Percentiles rank a stretch among this genome's conserved stretches.
phyloP scores from a whole-genome alignment of 75 land plant species.

The Cunninghamia lanceolata region DNA sequence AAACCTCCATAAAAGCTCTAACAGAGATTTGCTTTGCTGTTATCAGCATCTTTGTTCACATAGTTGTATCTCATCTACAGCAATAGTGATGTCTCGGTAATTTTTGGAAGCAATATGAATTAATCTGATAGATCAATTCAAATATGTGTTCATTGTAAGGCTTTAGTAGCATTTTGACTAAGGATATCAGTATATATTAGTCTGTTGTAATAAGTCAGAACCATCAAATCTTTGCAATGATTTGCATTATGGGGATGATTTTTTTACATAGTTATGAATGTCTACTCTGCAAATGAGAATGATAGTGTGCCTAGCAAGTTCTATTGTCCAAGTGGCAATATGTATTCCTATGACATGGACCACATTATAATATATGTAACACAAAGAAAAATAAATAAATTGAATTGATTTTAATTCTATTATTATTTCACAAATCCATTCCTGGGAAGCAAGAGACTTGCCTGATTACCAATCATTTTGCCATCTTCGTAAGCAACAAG shows the following conservation, averaged over 20 bases:
- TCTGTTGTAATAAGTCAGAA: background rate
- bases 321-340: background rate
- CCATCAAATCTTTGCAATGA: background rate
- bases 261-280: background rate
- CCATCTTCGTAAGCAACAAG: conserved; percentile 91
- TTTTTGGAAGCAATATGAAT: background rate
- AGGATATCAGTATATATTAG: background rate
- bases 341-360: background rate
- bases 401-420: background rate
- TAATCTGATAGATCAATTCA: background rate
- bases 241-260: background rate
- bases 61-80: background rate
- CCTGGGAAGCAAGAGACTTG: conserved; percentile 10
- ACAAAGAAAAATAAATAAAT: background rate
- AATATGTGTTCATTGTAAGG: background rate
- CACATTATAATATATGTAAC: background rate
- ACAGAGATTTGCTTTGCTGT: background rate
- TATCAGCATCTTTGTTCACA: background rate
- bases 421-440: background rate
- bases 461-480: conserved; percentile 85
- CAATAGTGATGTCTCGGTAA: background rate
- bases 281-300: background rate
- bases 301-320: background rate
- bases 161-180: background rate
- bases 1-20: background rate